Evolutionary conservation across 805 yeast species (phyloP).

Genomic region (Candida yuanshanica): DNA sequence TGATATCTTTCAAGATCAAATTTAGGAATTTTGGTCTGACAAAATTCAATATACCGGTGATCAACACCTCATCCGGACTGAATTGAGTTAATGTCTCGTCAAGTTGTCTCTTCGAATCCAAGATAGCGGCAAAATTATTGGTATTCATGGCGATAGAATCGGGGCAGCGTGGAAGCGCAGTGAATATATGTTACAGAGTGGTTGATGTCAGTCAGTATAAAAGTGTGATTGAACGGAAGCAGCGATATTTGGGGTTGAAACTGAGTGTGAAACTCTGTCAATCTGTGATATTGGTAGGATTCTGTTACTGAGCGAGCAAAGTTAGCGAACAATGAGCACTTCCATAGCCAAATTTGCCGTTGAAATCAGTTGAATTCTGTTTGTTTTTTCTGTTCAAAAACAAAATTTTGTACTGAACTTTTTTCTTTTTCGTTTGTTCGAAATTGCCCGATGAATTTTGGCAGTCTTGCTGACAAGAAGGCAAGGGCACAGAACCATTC

Average conservation of each 20-base stretch:
- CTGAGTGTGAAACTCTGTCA: too few relatives aligned
- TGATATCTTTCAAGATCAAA: slow-evolving; percentile 37
- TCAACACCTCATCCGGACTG: slow-evolving; percentile 18
- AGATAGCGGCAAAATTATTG: not conserved
- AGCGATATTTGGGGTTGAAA: too few relatives aligned
- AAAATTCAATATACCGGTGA: slow-evolving; percentile 40
- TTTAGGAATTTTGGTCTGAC: slow-evolving; percentile 41
- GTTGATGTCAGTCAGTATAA: not conserved
- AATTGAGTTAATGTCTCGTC: slow-evolving; percentile 4
- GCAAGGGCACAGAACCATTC: too few relatives aligned
- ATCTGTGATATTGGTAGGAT: not conserved
- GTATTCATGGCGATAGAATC: not conserved
- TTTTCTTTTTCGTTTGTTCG: not conserved
- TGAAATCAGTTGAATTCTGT: not conserved
- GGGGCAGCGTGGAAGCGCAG: too few relatives aligned
- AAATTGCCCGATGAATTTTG: not conserved
- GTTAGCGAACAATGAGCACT: not conserved
- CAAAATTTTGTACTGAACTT: too few relatives aligned
- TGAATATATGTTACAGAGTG: too few relatives aligned
- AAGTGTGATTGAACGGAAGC: too few relatives aligned
- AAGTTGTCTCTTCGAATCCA: slow-evolving; percentile 12
- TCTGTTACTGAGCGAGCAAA: not conserved
- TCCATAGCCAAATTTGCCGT: not conserved
- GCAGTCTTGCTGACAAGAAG: too few relatives aligned
- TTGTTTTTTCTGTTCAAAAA: slow-evolving; percentile 2